Percentiles rank a stretch among this genome's conserved stretches.
Conservation (phyloP, 495 filamentous ascomycete genomes). For the Terfezia claveryi region DNA sequence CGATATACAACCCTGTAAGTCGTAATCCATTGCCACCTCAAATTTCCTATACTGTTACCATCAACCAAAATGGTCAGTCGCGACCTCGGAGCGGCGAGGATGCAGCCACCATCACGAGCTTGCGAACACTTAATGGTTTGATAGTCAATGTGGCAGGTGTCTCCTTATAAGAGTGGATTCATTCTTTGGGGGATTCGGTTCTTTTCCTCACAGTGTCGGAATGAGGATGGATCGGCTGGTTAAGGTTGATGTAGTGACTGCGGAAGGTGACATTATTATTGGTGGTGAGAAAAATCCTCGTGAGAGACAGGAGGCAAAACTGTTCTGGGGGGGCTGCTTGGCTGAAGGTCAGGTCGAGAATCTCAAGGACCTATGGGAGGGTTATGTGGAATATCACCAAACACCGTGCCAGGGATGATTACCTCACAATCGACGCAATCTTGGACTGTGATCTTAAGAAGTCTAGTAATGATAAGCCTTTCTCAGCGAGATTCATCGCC, state of each 20-base stretch:
- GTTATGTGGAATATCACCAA: too few relatives aligned
- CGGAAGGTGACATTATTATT: constrained; percentile 10
- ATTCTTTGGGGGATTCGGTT: not conserved
- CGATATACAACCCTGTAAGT: too few relatives aligned
- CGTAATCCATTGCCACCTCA: too few relatives aligned
- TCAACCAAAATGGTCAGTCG: too few relatives aligned
- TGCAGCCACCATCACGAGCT: too few relatives aligned
- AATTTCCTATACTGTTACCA: too few relatives aligned
- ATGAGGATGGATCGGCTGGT: constrained; percentile 18
- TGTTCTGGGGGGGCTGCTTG: constrained; percentile 25
- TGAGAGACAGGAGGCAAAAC: constrained; percentile 23
- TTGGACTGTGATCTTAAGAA: not conserved
- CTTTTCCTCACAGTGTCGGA: not conserved
- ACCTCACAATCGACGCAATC: not conserved
- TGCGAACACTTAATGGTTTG: not conserved
- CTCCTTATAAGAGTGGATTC: constrained; percentile 7
- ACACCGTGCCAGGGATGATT: not conserved
- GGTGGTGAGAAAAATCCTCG: constrained; percentile 15
- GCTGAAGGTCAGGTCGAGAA: not conserved
- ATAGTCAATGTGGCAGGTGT: constrained; percentile 1
- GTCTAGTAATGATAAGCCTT: not conserved
- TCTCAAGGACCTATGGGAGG: not conserved
- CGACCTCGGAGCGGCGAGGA: too few relatives aligned
- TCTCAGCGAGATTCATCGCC: not conserved
- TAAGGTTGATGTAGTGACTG: constrained; percentile 25